A percentile compares a stretch with the other conserved stretches of the same genome.
Evolutionary conservation across 768 basidiomycete genomes (phyloP).

Genomic region (Suillus fuscotomentosus): DNA sequence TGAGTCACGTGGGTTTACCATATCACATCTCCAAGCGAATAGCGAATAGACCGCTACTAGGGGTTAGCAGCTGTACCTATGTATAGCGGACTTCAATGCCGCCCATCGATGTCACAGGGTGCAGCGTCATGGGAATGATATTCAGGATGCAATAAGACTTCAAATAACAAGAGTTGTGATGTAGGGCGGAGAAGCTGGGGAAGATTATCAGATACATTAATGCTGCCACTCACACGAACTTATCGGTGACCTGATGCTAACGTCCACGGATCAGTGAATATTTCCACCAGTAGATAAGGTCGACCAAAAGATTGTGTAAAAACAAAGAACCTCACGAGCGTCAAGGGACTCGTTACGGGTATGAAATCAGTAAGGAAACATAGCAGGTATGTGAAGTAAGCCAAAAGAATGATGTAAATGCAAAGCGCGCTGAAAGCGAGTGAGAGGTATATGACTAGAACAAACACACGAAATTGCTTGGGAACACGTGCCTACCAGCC

Average conservation of each 20-base stretch:
- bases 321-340: background rate
- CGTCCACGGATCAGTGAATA: background rate
- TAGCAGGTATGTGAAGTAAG: constrained; percentile 1
- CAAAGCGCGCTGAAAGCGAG: background rate
- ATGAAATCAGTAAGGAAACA: background rate
- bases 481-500: constrained; percentile 76
- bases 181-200: background rate
- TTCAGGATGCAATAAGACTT: background rate
- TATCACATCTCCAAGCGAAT: no score
- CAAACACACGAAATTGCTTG: constrained; percentile 84
- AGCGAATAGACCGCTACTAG: no score
- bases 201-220: background rate
- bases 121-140: background rate
- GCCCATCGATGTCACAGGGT: background rate
- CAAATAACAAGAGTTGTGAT: background rate
- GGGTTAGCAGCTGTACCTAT: no score
- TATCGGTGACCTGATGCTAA: background rate
- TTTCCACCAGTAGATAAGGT: background rate
- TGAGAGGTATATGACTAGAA: constrained; percentile 42
- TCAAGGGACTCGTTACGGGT: background rate
- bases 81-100: background rate
- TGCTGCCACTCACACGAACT: background rate
- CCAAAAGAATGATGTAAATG: background rate
- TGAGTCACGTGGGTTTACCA: no score
- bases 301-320: background rate